Conservation (phyloP, 2,329 filamentous ascomycete species). For the Trichoderma sp. region DNA sequence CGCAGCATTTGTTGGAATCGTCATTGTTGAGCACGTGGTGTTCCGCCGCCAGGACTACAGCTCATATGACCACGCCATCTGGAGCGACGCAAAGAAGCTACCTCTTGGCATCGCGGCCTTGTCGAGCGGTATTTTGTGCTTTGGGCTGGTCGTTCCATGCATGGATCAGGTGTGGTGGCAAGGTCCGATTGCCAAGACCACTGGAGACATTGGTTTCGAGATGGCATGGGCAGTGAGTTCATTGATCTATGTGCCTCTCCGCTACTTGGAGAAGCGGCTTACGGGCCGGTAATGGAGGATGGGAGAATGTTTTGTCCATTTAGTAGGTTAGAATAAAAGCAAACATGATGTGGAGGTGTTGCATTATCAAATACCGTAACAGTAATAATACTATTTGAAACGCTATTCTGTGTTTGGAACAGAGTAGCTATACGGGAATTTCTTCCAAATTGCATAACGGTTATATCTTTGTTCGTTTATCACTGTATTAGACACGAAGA, state of each 20-base stretch:
- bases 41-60: conserved; percentile 46
- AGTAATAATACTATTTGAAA: too few relatives aligned
- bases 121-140: conserved; percentile 44
- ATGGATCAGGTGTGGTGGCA: conserved; percentile 62
- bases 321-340: not conserved
- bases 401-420: too few relatives aligned
- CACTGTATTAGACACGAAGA: too few relatives aligned
- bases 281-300: conserved; percentile 12
- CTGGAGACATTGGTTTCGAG: conserved; percentile 66
- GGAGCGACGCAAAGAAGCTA: conserved; percentile 46
- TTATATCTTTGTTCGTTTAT: too few relatives aligned
- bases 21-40: conserved; percentile 48
- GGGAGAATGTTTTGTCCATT: not conserved
- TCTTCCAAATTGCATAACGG: too few relatives aligned
- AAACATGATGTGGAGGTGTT: not conserved
- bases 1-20: conserved; percentile 52
- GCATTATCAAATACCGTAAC: not conserved
- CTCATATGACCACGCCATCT: conserved; percentile 46
- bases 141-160: conserved; percentile 55
- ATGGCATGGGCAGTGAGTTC: conserved; percentile 54
- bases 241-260: conserved; percentile 47
- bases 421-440: too few relatives aligned
- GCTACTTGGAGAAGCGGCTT: conserved; percentile 44
- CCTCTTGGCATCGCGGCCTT: conserved; percentile 50
- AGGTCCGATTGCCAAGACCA: conserved; percentile 57